phyloP scores from a whole-genome alignment of 1,284 basidiomycete species.

The Gymnopus androsaceus region DNA sequence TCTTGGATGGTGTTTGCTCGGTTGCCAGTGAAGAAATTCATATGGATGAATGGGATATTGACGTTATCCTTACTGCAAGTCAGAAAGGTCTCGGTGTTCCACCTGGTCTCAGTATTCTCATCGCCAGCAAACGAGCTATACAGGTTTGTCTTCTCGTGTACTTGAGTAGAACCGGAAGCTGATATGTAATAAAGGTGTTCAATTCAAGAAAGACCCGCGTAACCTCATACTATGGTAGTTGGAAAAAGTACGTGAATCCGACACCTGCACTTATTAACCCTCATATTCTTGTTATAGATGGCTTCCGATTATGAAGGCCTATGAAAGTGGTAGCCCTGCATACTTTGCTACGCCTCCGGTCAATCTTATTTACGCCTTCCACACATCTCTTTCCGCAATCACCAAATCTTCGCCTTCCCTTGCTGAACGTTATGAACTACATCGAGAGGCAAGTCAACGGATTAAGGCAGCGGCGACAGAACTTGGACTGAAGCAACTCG shows the following conservation, averaged over 20 bases:
- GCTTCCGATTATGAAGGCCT: constrained; percentile 92
- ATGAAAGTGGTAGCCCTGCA: constrained; percentile 71
- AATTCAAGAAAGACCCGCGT: constrained; percentile 72
- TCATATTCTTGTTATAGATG: constrained; percentile 52
- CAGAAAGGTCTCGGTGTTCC: constrained; percentile 96
- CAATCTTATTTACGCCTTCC: constrained; percentile 92
- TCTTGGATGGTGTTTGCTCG: constrained; percentile 93
- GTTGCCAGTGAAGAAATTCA: constrained; percentile 95
- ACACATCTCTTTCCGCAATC: constrained; percentile 79
- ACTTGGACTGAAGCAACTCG: constrained; percentile 78
- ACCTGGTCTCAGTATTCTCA: constrained; percentile 89
- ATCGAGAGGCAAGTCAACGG: constrained; percentile 72
- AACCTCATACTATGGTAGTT: constrained; percentile 85
- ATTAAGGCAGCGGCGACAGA: constrained; percentile 73
- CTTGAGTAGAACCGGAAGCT: neutral
- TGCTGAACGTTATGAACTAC: constrained; percentile 78
- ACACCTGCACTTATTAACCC: neutral
- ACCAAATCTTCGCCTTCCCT: constrained; percentile 62
- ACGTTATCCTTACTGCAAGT: constrained; percentile 87
- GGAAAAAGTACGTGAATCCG: constrained; percentile 65
- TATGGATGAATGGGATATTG: constrained; percentile 93
- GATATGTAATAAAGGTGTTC: constrained; percentile 48
- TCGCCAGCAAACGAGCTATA: constrained; percentile 83
- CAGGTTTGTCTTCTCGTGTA: constrained; percentile 39
- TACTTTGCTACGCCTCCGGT: constrained; percentile 97